Evolutionary conservation across 345 rosid species (phyloP), one percentile per base, ranked within the genome.

Genomic region (Moringa oleifera): DNA sequence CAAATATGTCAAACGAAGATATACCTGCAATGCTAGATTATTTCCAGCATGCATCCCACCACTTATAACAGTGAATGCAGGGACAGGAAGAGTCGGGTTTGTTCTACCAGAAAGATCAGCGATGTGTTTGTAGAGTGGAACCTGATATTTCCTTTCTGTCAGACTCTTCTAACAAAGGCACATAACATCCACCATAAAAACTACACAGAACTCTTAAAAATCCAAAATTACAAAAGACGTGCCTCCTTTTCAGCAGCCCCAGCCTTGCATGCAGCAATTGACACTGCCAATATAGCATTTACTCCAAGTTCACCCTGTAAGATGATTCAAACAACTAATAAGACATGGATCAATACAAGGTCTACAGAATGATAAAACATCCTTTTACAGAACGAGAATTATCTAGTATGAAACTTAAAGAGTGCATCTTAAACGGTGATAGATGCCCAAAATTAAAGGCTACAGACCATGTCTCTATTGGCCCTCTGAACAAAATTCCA

Each of bases 161-260:
- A 71, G 59, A 58, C 69, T 23, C 52, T 37, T 69, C 24, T 70
- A 47, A 68, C 23, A 23, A 67, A 21, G 45, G 59, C 51, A 62
- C 11, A 47, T 36, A 33, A 21, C 20, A 49, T 25, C 20, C 33
- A 33, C 31, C 16, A 51, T 66, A 41, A 50, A 59, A 60, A 16
- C 1, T 16, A 28, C 11, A 64, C 18, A 25, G 51, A 58, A 61
- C 21, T 31, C 22, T 53, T 21, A 41, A 19, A 33, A 54, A 52
- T 66, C 53, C 23, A 20, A 23, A 47, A 22, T 46, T n/a, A 45
- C 21, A 68, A 41, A 56, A 59, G 37, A 16, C 63, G 52, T 77
- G 75, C 96, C 92, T 91, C 97, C 72, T 85, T 94, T 81, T 85
- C 95, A 69, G 96, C 99, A 73, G 99, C 99, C 54, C 99, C 99